Evolutionary conservation across 345 rosid species (phyloP), one percentile per base, ranked within the genome.

Genomic region (Arabis alpina): DNA sequence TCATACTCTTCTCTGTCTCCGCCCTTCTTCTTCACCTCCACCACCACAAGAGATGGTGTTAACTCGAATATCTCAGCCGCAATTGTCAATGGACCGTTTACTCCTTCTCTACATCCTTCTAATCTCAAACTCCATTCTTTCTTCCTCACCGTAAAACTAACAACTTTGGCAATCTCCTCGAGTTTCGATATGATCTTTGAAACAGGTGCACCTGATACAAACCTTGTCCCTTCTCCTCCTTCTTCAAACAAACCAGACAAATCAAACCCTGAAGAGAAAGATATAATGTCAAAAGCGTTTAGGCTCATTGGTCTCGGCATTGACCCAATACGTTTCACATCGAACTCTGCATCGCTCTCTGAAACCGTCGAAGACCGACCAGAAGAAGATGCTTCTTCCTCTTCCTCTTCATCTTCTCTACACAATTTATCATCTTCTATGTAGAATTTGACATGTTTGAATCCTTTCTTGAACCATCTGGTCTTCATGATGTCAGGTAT

Each of bases 11-110:
- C 87, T 77, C 37, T 84, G 36, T 90, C 83, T 12, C 98, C 98
- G 40, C 93, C 89, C 81, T 86, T 90, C 88, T 87, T 90, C 89
- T 82, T 92, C 41, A 90, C 88, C 77, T 92, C 95, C 67, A 92
- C 87, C 32, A 92, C 88, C 52, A 84, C 91, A 80, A 92, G 80
- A 13, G 72, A 57, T 19, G 91, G 74, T 10, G 89, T 88, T 51
- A 87, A 48, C 70, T 85, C 89, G 28, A 85, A 85, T 48, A 87
- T 85, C 83, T 87, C 92, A 4, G 89, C 88, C 0, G 84, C 86
- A 53, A 87, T 80, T 9, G 88, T 76, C 70, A 87, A 66, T 0
- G 88, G 89, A 28, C 92, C 92, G 10, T 83, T 85, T 23, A 73
- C 84, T 2, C 94, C 91, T 68, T 84, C 87, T 74, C 84, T 79